phyloP scores from a whole-genome alignment of 2,329 filamentous ascomycete genomes.

The Lasiodiplodia theobromae region DNA sequence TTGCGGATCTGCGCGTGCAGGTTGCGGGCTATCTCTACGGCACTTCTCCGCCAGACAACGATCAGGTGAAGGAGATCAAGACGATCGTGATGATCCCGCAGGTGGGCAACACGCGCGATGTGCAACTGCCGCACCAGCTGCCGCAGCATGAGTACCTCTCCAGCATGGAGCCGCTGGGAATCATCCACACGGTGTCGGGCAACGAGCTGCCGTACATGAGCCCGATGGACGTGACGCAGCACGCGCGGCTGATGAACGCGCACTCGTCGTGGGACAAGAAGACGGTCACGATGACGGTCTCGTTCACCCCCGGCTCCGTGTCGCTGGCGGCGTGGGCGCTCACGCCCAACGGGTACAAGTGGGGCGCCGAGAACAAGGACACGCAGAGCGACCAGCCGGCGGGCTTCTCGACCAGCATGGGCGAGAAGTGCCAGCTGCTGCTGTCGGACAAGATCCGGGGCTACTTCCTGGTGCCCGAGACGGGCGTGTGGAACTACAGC shows the following conservation, averaged over 20 bases:
- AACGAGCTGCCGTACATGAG: slow-evolving; percentile 98
- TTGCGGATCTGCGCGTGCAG: slow-evolving; percentile 94
- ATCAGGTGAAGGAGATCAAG: slow-evolving; percentile 94
- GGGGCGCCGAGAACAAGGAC: slow-evolving; percentile 97
- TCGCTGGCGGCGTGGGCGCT: slow-evolving; percentile 93
- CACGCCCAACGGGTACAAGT: slow-evolving; percentile 91
- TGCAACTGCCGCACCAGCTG: slow-evolving; percentile 87
- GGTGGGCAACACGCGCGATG: slow-evolving; percentile 89
- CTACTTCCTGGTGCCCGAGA: slow-evolving; percentile 94
- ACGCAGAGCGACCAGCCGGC: slow-evolving; percentile 89
- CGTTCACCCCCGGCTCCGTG: slow-evolving; percentile 95
- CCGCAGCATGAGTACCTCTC: slow-evolving; percentile 92
- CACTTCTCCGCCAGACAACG: slow-evolving; percentile 88
- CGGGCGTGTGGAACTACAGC: slow-evolving; percentile 93
- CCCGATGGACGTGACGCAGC: slow-evolving; percentile 90
- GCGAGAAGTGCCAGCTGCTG: slow-evolving; percentile 92
- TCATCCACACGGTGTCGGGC: slow-evolving; percentile 94
- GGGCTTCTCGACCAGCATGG: slow-evolving; percentile 90
- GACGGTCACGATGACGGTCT: slow-evolving; percentile 92
- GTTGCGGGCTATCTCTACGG: slow-evolving; percentile 97
- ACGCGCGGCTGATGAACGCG: slow-evolving; percentile 85
- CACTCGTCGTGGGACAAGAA: slow-evolving; percentile 86
- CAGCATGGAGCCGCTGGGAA: slow-evolving; percentile 84
- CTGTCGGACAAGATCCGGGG: slow-evolving; percentile 93
- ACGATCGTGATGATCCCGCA: slow-evolving; percentile 98